These are phyloP conservation scores for Pichia sp. DNA, from an alignment of 1,139 yeast species.

Conservation along the genomic window DNA sequence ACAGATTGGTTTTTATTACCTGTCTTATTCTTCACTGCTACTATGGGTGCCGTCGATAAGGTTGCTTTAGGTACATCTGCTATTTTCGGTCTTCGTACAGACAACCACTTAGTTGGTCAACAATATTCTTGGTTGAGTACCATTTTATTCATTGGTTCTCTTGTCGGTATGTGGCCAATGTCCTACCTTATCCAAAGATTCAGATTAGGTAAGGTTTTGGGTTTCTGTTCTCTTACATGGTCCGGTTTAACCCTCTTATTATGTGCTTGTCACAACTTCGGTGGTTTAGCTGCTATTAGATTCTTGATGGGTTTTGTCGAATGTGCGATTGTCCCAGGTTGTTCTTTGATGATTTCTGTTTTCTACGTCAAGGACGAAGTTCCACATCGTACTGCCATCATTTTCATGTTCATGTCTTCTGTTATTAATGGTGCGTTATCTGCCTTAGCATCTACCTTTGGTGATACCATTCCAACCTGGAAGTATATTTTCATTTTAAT, in stretches of 20 bases:
- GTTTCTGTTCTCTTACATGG: constrained; percentile 30
- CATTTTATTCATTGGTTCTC: constrained; percentile 45
- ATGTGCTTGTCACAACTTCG: constrained; percentile 10
- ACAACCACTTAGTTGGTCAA: constrained; percentile 37
- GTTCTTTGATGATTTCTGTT: constrained; percentile 48
- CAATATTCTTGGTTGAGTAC: constrained; percentile 50
- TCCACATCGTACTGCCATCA: constrained; percentile 44
- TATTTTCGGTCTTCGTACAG: constrained; percentile 41
- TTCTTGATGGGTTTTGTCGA: constrained; percentile 47
- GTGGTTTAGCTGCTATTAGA: constrained; percentile 31
- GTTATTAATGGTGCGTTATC: constrained; percentile 36
- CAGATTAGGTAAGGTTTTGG: constrained; percentile 31
- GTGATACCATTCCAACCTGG: constrained; percentile 34
- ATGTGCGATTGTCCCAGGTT: constrained; percentile 47
- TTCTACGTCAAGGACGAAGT: constrained; percentile 50
- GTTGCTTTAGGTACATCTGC: constrained; percentile 43
- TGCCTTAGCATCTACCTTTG: constrained; percentile 35
- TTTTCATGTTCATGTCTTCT: constrained; percentile 40
- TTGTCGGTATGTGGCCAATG: constrained; percentile 44
- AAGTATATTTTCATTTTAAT: constrained; percentile 35
- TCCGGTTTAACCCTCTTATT: constrained; percentile 31
- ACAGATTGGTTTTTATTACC: constrained; percentile 39
- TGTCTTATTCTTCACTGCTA: constrained; percentile 30
- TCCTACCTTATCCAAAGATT: constrained; percentile 33
- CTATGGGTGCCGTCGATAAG: constrained; percentile 45